These are phyloP conservation scores for Penicillium coprophilum DNA, from an alignment of 495 filamentous ascomycete genomes.

Conservation along the genomic window DNA sequence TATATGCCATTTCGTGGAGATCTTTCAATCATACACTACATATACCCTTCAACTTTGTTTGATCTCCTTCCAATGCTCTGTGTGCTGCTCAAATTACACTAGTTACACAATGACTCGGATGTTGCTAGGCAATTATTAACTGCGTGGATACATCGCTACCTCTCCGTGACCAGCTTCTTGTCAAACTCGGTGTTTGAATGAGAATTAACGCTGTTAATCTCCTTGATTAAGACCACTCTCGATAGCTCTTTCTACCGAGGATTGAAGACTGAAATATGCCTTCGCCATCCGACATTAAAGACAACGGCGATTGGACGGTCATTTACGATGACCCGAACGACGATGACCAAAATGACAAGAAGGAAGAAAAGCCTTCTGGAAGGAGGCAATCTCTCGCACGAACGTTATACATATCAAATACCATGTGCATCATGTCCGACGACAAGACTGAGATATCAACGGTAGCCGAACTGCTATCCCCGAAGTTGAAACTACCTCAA, in stretches of 20 bases:
- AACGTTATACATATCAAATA: constrained; percentile 21
- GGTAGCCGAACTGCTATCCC: constrained; percentile 18
- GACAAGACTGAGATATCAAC: constrained; percentile 22
- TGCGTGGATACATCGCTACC: neutral
- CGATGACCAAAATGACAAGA: constrained; percentile 7
- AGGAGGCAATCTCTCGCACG: constrained; percentile 10
- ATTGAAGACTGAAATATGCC: constrained; percentile 6
- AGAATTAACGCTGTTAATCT: neutral
- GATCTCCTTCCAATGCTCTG: neutral
- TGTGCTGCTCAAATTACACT: neutral
- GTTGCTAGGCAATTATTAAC: neutral
- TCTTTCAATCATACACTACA: neutral
- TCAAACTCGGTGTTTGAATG: too few species aligned
- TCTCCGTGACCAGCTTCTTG: neutral
- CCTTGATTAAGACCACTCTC: neutral
- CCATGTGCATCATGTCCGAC: constrained; percentile 28
- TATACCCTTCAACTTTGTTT: neutral
- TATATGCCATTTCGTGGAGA: neutral
- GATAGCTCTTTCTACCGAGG: neutral
- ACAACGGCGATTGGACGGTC: constrained; percentile 22
- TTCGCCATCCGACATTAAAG: constrained; percentile 3
- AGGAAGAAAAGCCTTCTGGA: constrained; percentile 11
- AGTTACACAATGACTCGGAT: neutral
- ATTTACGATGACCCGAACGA: constrained; percentile 13
- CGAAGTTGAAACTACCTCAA: constrained; percentile 26